These are phyloP conservation scores for Saraca asoca DNA, from an alignment of 331 rosid genomes.

Conservation along the genomic window DNA sequence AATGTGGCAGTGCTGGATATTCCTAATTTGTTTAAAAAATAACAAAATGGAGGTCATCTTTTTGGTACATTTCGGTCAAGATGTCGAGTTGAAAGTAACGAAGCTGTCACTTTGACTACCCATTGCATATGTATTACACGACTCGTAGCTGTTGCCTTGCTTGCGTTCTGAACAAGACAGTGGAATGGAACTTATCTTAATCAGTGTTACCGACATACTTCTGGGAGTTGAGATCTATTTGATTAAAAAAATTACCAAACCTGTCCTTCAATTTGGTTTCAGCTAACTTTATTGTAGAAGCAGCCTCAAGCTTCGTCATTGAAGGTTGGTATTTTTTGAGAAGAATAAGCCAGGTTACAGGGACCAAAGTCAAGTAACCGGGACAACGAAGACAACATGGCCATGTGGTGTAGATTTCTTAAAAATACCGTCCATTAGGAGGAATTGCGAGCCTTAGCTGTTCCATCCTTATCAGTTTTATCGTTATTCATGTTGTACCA, in stretches of 20 bases:
- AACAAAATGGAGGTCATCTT: neutral
- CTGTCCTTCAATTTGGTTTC: slow-evolving; percentile 37
- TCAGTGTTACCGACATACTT: slow-evolving; percentile 38
- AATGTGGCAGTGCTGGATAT: too few relatives aligned
- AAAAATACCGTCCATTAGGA: slow-evolving; percentile 24
- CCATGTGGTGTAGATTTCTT: slow-evolving; percentile 36
- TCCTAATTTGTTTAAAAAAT: too few relatives aligned
- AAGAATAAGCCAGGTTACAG: slow-evolving; percentile 13
- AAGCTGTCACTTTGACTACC: slow-evolving; percentile 18
- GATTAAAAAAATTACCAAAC: neutral
- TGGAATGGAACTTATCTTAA: slow-evolving; percentile 7
- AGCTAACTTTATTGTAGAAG: slow-evolving; percentile 26
- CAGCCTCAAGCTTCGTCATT: slow-evolving; percentile 8
- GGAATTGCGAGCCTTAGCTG: slow-evolving; percentile 31
- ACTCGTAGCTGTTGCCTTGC: neutral
- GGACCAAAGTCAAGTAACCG: slow-evolving; percentile 17
- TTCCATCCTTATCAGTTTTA: slow-evolving; percentile 23
- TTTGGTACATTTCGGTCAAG: too few relatives aligned
- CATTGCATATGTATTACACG: neutral
- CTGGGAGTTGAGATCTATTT: slow-evolving; percentile 25
- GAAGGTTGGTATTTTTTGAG: neutral
- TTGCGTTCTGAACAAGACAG: slow-evolving; percentile 10
- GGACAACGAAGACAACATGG: slow-evolving; percentile 41
- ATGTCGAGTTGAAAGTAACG: slow-evolving; percentile 3
- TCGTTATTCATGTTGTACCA: slow-evolving; percentile 23